Evolutionary conservation across 2,329 filamentous ascomycete species (phyloP).

Genomic region (Pseudocercospora fuligena): DNA sequence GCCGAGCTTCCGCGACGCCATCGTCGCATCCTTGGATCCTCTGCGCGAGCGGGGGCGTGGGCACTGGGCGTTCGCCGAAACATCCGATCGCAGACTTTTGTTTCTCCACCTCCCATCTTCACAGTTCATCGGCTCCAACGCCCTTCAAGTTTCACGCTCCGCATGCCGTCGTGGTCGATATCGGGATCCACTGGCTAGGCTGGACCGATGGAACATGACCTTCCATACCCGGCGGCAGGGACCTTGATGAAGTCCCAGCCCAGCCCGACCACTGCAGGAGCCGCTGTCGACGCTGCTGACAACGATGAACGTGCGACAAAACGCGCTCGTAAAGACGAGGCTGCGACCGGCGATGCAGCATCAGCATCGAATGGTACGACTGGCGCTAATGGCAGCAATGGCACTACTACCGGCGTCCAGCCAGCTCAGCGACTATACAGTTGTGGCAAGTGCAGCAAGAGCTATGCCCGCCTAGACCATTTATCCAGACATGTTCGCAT

Average conservation of each 20-base stretch:
- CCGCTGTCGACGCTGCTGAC: slow-evolving; percentile 11
- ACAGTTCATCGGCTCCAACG: slow-evolving; percentile 1
- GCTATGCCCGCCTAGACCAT: slow-evolving; percentile 59
- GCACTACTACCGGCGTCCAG: slow-evolving; percentile 13
- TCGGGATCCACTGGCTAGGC: slow-evolving; percentile 17
- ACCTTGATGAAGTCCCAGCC: slow-evolving; percentile 4
- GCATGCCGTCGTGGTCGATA: slow-evolving; percentile 5
- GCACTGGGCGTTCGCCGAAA: neutral
- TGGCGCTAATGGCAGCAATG: slow-evolving; percentile 9
- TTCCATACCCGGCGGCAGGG: slow-evolving; percentile 2
- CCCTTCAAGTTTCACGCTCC: neutral
- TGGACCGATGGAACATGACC: slow-evolving; percentile 3
- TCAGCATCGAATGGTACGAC: slow-evolving; percentile 13
- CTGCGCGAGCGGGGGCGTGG: neutral
- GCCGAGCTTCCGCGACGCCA: too few species aligned
- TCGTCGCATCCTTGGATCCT: neutral
- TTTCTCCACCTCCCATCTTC: neutral
- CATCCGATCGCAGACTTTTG: neutral
- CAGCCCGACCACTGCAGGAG: slow-evolving; percentile 2
- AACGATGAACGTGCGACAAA: slow-evolving; percentile 21
- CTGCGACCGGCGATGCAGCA: slow-evolving; percentile 16
- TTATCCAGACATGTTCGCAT: slow-evolving; percentile 58
- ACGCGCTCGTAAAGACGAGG: slow-evolving; percentile 15
- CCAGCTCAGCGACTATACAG: slow-evolving; percentile 47
- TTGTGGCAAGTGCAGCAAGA: slow-evolving; percentile 58